Conservation (phyloP, 23 red algal species). For the Agarophyton chilense region DNA sequence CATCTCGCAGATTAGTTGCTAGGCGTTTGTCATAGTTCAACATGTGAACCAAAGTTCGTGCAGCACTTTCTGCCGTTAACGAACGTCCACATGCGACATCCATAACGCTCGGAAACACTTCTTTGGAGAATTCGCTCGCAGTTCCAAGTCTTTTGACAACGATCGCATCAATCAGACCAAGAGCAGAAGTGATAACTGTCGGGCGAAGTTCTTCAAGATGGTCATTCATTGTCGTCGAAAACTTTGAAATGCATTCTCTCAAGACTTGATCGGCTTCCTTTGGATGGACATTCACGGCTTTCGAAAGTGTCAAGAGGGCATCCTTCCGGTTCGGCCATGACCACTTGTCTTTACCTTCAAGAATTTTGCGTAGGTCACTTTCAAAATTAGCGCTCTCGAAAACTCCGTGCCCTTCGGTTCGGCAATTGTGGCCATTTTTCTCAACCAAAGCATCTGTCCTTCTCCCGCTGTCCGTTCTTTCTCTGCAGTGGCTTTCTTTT, state of each 20-base stretch:
- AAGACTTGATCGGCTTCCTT: constrained; percentile 14
- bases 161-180: constrained; percentile 39
- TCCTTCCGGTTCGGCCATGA: constrained; percentile 45
- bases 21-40: constrained; percentile 17
- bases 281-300: background rate
- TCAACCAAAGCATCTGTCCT: background rate
- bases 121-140: background rate
- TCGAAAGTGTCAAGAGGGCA: constrained; percentile 26
- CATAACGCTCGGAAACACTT: constrained; percentile 62
- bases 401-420: background rate
- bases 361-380: constrained; percentile 4
- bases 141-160: background rate
- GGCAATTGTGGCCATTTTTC: background rate
- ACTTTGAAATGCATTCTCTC: background rate
- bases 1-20: constrained; percentile 11
- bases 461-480: background rate
- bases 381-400: background rate
- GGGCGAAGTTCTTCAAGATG: constrained; percentile 62
- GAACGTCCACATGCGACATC: constrained; percentile 53
- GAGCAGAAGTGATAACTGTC: constrained; percentile 46
- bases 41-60: constrained; percentile 26
- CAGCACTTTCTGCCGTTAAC: constrained; percentile 36
- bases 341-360: constrained; percentile 60
- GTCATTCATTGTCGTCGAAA: constrained; percentile 29
- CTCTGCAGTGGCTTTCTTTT: background rate